These are phyloP conservation scores for Pythium coloratum DNA, from an alignment of 352 stramenopile species.

Conservation along the genomic window DNA sequence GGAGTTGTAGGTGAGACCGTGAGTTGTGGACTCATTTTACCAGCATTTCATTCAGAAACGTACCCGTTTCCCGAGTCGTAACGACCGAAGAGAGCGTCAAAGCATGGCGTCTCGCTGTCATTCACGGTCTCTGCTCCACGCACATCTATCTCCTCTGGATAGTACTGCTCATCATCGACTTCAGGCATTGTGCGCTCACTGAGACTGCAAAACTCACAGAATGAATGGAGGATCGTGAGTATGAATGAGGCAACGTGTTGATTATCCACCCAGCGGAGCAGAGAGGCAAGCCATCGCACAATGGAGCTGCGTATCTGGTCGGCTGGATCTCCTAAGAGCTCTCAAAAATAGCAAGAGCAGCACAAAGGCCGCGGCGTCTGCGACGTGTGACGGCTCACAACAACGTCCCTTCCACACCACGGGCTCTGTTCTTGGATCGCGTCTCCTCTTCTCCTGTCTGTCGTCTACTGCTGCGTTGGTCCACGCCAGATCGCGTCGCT, in stretches of 20 bases:
- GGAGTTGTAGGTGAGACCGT: background rate
- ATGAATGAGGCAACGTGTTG: background rate
- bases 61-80: constrained; percentile 50
- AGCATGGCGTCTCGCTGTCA: constrained; percentile 61
- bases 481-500: constrained; percentile 91
- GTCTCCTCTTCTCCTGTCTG: background rate
- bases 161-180: constrained; percentile 24
- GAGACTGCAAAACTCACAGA: background rate
- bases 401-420: background rate
- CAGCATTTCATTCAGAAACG: background rate
- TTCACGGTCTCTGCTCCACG: constrained; percentile 30
- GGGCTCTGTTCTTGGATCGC: constrained; percentile 2
- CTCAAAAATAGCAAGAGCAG: constrained; percentile 8
- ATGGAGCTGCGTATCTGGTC: background rate
- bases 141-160: constrained; percentile 25
- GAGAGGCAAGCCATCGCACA: background rate
- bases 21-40: background rate
- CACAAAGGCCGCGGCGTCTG: constrained; percentile 5
- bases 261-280: constrained; percentile 8
- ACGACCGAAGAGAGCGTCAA: constrained; percentile 53
- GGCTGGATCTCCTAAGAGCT: constrained; percentile 3
- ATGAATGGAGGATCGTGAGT: background rate
- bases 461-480: background rate
- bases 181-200: constrained; percentile 16
- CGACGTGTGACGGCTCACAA: constrained; percentile 6